A percentile compares a stretch with the other conserved stretches of the same genome.
Evolutionary conservation across 2,329 filamentous ascomycete species (phyloP).

Genomic region (Laburnicola sp.): DNA sequence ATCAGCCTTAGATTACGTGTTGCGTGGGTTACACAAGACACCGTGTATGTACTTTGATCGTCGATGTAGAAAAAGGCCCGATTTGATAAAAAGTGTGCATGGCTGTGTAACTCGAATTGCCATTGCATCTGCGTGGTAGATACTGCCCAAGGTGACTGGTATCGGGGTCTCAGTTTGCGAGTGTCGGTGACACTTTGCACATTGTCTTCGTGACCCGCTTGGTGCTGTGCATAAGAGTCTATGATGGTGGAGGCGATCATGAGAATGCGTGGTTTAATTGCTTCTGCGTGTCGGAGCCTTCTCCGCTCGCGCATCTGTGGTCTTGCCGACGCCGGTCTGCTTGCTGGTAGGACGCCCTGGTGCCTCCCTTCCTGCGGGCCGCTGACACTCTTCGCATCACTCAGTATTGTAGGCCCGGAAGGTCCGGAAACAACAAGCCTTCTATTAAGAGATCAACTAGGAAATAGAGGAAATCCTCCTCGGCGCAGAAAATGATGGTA

Average conservation of each 20-base stretch:
- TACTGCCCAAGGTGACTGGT: no score
- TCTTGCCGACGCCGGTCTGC: not conserved
- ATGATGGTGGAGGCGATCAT: conserved; percentile 51
- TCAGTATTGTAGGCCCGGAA: not conserved
- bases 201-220: conserved; percentile 58
- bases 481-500: conserved; percentile 13
- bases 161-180: conserved; percentile 51
- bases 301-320: conserved; percentile 48
- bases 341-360: conserved; percentile 22
- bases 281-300: conserved; percentile 53
- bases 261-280: conserved; percentile 53
- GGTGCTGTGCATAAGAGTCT: conserved; percentile 57
- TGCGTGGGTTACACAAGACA: conserved; percentile 10
- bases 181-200: conserved; percentile 54
- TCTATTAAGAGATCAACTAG: not conserved
- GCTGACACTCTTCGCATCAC: not conserved
- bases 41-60: no score
- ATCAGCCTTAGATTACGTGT: conserved; percentile 13
- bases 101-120: conserved; percentile 57
- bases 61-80: no score
- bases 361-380: not conserved
- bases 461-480: not conserved
- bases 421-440: not conserved
- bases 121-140: conserved; percentile 55
- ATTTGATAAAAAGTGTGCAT: conserved; percentile 43